Evolutionary conservation across 345 rosid genomes (phyloP).

Genomic region (Brassica incana): DNA sequence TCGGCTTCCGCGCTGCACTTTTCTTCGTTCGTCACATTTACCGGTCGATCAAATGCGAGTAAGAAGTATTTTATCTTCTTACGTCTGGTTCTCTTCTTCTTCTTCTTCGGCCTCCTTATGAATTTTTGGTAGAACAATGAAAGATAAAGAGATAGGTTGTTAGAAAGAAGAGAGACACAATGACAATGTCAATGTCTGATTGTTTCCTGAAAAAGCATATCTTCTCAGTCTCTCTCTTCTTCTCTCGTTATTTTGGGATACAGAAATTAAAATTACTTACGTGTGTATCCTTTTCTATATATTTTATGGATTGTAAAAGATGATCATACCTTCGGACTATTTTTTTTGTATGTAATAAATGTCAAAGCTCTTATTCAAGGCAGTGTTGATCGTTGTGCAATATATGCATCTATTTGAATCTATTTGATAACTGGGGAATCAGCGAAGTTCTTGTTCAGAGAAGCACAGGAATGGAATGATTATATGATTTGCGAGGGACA

Average conservation of each 20-base stretch:
- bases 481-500: slow-evolving; percentile 6
- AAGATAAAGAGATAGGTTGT: slow-evolving; percentile 17
- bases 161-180: slow-evolving; percentile 35
- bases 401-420: background rate
- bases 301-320: slow-evolving; percentile 35
- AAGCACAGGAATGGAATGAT: background rate
- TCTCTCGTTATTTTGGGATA: slow-evolving; percentile 15
- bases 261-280: slow-evolving; percentile 11
- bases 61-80: slow-evolving; percentile 19
- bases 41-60: slow-evolving; percentile 80
- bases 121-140: slow-evolving; percentile 34
- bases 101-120: slow-evolving; percentile 10
- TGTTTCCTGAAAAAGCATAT: slow-evolving; percentile 12
- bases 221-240: slow-evolving; percentile 14
- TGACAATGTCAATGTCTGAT: slow-evolving; percentile 31
- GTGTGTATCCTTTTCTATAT: slow-evolving; percentile 29
- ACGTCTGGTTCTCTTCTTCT: slow-evolving; percentile 7
- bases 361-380: background rate
- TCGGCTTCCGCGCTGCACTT: slow-evolving; percentile 75
- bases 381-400: background rate
- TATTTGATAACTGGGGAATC: background rate
- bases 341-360: slow-evolving; percentile 34
- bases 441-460: background rate
- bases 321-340: slow-evolving; percentile 1
- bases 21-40: slow-evolving; percentile 80